Evolutionary conservation across 106 monocot species (phyloP), one percentile per base, ranked within the genome.

Genomic region (Apostasia ramifera): DNA sequence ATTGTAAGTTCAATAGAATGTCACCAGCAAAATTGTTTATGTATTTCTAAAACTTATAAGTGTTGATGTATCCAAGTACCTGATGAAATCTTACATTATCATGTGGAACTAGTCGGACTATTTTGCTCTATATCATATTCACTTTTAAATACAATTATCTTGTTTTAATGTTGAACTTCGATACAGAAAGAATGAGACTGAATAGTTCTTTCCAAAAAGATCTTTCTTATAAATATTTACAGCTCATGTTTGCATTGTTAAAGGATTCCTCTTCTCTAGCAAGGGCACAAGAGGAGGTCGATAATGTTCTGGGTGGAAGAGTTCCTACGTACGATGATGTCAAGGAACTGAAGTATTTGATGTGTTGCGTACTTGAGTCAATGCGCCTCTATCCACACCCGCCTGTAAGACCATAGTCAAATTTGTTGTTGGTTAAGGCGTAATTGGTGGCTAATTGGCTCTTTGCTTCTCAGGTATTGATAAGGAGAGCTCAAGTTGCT

Each of bases 341-440:
- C 42, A 97, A 81, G 79, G 86, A 97, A 82, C 65, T 97, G 64
- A 97, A 92, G 77, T 97, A 92, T 77, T 76, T 97, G 70, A 89
- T 77, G 55, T 86, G 92, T 43, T 92, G 95, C 88, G 82, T 97
- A 72, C 69, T 85, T 67, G 95, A 97, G 60, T 97, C 95, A 53
- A 89, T 97, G 92, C 89, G 95, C 5, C 89, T 97, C 64, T 97
- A 97, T 62, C 95, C 95, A 71, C 95, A 97, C 70, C 95, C 95
- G 57, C 95, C 95, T 66, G 95, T 92, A 89, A 46, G 87, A 26
- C 26, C 26, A 26, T 26, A 26, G 26, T 26, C 26, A 26, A 26
- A 26, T 26, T 26, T 26, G 26, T 26, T 26, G 26, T 26, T 26
- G 26, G 26, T 26, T 26, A 26, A 26, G 26, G 26, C 26, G 26